Evolutionary conservation across 306 rosid genomes (phyloP), one percentile per base, ranked within the genome.

Genomic region (Pyrus bretschneideri): DNA sequence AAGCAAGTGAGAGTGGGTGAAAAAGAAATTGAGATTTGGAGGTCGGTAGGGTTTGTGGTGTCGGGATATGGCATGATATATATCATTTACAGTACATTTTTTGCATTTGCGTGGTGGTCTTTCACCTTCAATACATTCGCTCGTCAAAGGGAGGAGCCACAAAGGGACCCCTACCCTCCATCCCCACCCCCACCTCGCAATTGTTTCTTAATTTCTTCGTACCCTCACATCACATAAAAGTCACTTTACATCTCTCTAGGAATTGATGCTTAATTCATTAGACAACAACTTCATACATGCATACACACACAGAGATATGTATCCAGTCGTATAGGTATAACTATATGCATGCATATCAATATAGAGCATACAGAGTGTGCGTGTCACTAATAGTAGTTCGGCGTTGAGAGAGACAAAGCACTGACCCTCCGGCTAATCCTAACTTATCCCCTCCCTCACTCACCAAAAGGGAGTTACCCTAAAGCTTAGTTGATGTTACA

Each of bases 91-190:
- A 33, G 57, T 78, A 38, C 83, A 74, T 82, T 84, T 80, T 72
- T 74, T 40, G 67, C 81, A 4, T 60, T 23, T 61, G 17, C 12
- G 61, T 72, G 81, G 72, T 76, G 75, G 68, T 77, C 75, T 83
- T 80, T 87, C 89, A 72, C 73, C 85, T 81, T 87, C 88, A 82
- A 63, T 73, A 72, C 73, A 89, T 87, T 81, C 85, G 15, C 44
- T 64, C 72, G 82, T 86, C 87, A 76, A 83, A 81, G 62, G 76
- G 87, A 73, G 29, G 71, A 67, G 52, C 60, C 61, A 67, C 27
- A 69, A 79, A 11, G 91, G 88, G 80, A 67, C 89, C 82, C 75
- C 78, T 35, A 65, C 3, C 22, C n/a, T 6, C 21, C 22, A 63
- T 22, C 64, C 52, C 18, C 18, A 46, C 57, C 45, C 35, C 40